Base-by-base conservation (phyloP, 2,329 filamentous ascomycete species). In the Scedosporium dehoogii region DNA sequence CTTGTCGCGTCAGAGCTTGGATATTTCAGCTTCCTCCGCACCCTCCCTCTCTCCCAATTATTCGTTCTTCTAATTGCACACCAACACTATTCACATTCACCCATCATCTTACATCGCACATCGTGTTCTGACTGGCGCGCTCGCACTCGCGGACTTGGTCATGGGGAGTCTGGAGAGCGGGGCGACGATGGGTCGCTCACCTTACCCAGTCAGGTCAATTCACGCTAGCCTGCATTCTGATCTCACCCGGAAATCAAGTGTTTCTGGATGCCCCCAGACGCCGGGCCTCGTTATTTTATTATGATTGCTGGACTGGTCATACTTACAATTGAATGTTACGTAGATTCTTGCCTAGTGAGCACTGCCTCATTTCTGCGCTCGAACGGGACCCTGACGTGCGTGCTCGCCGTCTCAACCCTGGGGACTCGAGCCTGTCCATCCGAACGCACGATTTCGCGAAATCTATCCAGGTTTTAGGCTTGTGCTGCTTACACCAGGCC, bases 331-430 rank as follows among this genome's bases (percentile, higher is more conserved):
- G 18, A 44, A 44, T 60, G 59, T 51, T 29, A 53, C 59, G 25
- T 53, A 60, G 59, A 60, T 60, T 51, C 58, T 25, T 60, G 42
- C 23, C 44, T 60, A 51, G 42, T 33, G 59, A 60, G 59, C 59
- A 60, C 59, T 51, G 59, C 59, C 59, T 60, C 59, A 53, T 33
- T 60, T 29, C 38, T 42, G 41, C 59, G 18, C 59, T 27, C 42
- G 33, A 29, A 60, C 42, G 23, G 21, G 51, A 23, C 59, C 42
- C 44, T 59, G 44, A 41, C 51, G 51, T 23, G 23, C 51, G 51
- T 55, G 51, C 51, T 23, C 23, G 51, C 23, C 18, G 23, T 23
- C 18, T 55, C 51, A 55, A 27, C 18, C 51, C 18, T 55, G 51
- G 51, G 16, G 33, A 27, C 29, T 55, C 21, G 21, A 6, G 23